Conservation (phyloP, 192 early-diverging fungal genomes). For the Coemansia sp. region DNA sequence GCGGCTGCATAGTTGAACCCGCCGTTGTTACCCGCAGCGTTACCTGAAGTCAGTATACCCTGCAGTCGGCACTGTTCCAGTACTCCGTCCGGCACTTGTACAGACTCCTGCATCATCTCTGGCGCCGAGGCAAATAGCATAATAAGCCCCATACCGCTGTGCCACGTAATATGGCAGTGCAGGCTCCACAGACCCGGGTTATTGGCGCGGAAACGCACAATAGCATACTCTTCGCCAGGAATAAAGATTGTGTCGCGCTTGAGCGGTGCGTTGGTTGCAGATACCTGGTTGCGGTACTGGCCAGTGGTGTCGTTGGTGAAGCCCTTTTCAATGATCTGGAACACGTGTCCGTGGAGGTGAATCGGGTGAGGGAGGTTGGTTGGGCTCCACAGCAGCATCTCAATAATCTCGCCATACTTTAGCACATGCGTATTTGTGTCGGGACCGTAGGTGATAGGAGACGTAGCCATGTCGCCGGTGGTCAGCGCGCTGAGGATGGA, state of each 20-base stretch:
- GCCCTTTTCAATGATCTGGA: constrained; percentile 73
- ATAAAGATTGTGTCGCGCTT: constrained; percentile 69
- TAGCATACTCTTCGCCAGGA: constrained; percentile 57
- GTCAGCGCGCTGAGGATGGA: constrained; percentile 64
- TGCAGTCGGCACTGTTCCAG: constrained; percentile 60
- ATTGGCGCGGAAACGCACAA: constrained; percentile 72
- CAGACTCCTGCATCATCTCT: constrained; percentile 41
- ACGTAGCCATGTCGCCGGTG: constrained; percentile 53
- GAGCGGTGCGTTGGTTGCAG: not conserved
- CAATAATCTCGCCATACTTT: constrained; percentile 59
- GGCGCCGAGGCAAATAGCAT: constrained; percentile 69
- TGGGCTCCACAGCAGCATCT: constrained; percentile 72
- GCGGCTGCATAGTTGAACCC: constrained; percentile 31
- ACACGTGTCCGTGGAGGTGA: constrained; percentile 84
- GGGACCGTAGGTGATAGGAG: constrained; percentile 63
- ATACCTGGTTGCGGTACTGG: not conserved
- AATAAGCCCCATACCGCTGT: constrained; percentile 66
- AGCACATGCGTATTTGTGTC: constrained; percentile 63
- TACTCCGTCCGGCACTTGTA: constrained; percentile 38
- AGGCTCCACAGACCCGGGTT: constrained; percentile 82
- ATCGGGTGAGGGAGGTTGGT: constrained; percentile 67
- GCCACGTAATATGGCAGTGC: constrained; percentile 73
- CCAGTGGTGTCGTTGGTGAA: not conserved
- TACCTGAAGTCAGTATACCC: constrained; percentile 60
- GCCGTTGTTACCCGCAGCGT: constrained; percentile 67